Evolutionary conservation across 345 rosid genomes (phyloP), one percentile per base, ranked within the genome.

Genomic region (Kernera saxatilis): DNA sequence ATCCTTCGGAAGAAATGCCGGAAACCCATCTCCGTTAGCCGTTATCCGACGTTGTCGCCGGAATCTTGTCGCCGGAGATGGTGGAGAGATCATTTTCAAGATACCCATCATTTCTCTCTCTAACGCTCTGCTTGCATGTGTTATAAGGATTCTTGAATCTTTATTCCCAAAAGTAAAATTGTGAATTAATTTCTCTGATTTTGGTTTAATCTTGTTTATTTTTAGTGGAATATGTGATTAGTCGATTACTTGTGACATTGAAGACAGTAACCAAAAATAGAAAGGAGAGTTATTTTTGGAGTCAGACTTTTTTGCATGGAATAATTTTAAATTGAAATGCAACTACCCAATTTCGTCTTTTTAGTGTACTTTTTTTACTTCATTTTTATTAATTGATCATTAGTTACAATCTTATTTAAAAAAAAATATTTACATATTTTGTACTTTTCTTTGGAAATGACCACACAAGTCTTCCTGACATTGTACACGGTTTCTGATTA

Each of bases 1-100:
- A 75, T 88, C 88, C 69, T 82, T 87, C 0, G 96, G 96, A 45
- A 92, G 87, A 78, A 92, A 90, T 2, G 84, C 72, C 27, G 98
- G 98, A 68, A 90, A 88, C 75, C 79, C 84, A 72, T 48, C 76
- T 11, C 44, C 80, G 10, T 65, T 71, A 5, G 72, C 70, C 39
- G 59, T 71, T 70, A 56, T 21, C n/a, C 27, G 29, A 4, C 43
- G 26, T 21, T 9, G 10, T 4, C 39, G 66, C 55, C 56, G 72
- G 70, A 27, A 5, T 51, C 30, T 71, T 1, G 51, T 65, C 14
- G 41, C 44, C 37, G 69, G 80, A 19, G 57, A 36, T n/a, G 51
- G 41, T 19, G 77, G 46, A 61, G 73, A 53, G 0, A 72, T 67
- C 39, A 79, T 67, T 43, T 40, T 77, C 2, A 82, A 55, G 75